A percentile compares a stretch with the other conserved stretches of the same genome.
phyloP scores from a whole-genome alignment of 2,329 filamentous ascomycete genomes.

The Diaporthe citriasiana region DNA sequence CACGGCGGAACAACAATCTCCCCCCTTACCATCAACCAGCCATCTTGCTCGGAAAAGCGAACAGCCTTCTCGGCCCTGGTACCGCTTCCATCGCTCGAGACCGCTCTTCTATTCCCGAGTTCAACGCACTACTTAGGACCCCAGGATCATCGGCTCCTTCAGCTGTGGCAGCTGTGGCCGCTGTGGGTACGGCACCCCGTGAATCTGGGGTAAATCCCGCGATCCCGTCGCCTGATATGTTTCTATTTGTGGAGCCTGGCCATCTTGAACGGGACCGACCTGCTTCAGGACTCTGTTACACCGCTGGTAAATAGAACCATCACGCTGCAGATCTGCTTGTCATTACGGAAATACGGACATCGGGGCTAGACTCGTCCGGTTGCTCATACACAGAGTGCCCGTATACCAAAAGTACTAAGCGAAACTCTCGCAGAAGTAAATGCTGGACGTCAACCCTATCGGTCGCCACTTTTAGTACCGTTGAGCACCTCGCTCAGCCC shows the following conservation, averaged over 20 bases:
- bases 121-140: background rate
- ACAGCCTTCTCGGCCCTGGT: constrained; percentile 16
- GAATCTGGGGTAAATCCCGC: constrained; percentile 30
- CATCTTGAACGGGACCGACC: background rate
- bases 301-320: constrained; percentile 18
- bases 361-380: constrained; percentile 13
- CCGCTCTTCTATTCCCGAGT: constrained; percentile 12
- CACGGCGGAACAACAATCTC: constrained; percentile 12
- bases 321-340: constrained; percentile 8
- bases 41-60: constrained; percentile 4
- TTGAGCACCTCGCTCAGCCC: background rate
- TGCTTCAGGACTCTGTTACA: constrained; percentile 15
- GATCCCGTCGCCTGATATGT: constrained; percentile 13
- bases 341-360: constrained; percentile 27
- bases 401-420: constrained; percentile 28
- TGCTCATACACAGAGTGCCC: background rate
- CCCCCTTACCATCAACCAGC: background rate
- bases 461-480: constrained; percentile 38
- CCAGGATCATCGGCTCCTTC: constrained; percentile 1
- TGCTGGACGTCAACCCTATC: constrained; percentile 12
- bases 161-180: background rate
- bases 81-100: background rate
- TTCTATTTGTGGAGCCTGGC: constrained; percentile 30
- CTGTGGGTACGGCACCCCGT: constrained; percentile 3
- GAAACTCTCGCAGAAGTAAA: too few species aligned